These are phyloP conservation scores for Pseudopithomyces maydicus DNA, from an alignment of 2,329 filamentous ascomycete genomes.

Conservation along the genomic window DNA sequence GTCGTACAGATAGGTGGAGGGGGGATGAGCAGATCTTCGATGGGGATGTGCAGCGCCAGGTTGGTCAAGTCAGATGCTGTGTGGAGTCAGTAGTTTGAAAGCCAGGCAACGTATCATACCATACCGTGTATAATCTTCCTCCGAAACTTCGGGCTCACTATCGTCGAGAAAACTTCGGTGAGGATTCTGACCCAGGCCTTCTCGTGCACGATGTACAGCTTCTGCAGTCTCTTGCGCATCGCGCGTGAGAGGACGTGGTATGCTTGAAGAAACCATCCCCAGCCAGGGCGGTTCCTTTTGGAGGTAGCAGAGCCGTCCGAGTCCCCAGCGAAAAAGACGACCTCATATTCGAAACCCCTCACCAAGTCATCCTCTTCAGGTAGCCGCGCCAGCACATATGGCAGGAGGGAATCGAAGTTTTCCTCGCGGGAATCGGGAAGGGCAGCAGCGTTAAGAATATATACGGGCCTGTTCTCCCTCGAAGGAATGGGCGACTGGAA, in stretches of 20 bases:
- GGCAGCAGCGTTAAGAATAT: slow-evolving; percentile 62
- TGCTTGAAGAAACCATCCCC: slow-evolving; percentile 63
- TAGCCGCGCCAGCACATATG: slow-evolving; percentile 60
- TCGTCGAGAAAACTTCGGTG: slow-evolving; percentile 61
- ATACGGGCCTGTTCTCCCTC: slow-evolving; percentile 55
- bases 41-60: slow-evolving; percentile 56
- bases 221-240: slow-evolving; percentile 60
- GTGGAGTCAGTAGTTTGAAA: slow-evolving; percentile 16
- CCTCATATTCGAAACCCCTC: slow-evolving; percentile 59
- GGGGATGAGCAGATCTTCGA: slow-evolving; percentile 59
- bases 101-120: slow-evolving; percentile 12
- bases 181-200: slow-evolving; percentile 62
- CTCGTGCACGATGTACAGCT: slow-evolving; percentile 63
- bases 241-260: slow-evolving; percentile 61
- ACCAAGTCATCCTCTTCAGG: slow-evolving; percentile 62
- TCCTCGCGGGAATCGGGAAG: slow-evolving; percentile 59
- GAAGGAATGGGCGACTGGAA: slow-evolving; percentile 60
- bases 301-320: slow-evolving; percentile 50
- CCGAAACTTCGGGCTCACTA: slow-evolving; percentile 62
- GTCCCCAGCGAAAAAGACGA: slow-evolving; percentile 63
- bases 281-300: slow-evolving; percentile 57
- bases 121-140: slow-evolving; percentile 61
- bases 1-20: slow-evolving; percentile 60
- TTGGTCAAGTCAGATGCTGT: slow-evolving; percentile 56
- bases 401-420: slow-evolving; percentile 60